Base-by-base conservation (phyloP, 345 rosid species). In the Ceriops zippeliana region DNA sequence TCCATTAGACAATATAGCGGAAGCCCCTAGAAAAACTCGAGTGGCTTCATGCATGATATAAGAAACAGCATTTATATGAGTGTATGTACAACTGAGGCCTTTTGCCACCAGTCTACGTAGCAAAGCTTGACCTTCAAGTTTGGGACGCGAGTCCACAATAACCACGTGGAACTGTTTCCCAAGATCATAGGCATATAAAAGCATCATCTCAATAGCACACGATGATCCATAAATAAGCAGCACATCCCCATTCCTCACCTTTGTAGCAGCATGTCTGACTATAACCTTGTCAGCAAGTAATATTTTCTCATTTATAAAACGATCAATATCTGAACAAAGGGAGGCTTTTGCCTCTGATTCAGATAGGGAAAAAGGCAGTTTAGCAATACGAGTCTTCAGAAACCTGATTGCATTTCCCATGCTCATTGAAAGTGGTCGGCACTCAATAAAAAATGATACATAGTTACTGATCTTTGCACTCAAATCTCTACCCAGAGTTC, bases 31-130 rank as follows among this genome's bases (percentile, higher is more conserved):
- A 82, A 93, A 88, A 70, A 93, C 98, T 72, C 85, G 83, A 70
- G 91, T 91, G 69, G 81, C 98, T 78, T 93, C 99, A 75, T 91
- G 96, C 91, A 93, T 91, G 80, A 91, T 83, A 70, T 90, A 91
- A 58, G 98, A 91, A 68, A 91, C 75, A 31, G 98, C 96, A 71
- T 91, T 93, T 76, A 93, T 83, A 74, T 93, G 89, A 62, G 89
- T 86, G 78, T 93, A 93, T 70, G 96, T 88, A 85, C 97, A 87
- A 70, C 66, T 80, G 53, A 93, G 78, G 58, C 99, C 99, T 78
- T 76, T 88, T 65, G 72, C 84, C 74, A 88, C 91, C 89, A 93
- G 80, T 80, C 96, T 88, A 71, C 93, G 93, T 62, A 93, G 93
- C 71, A 93, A 76, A 60, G 73, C 78, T 78, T 89, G 92, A 54